Conservation (phyloP, 331 rosid species). For the Arachis monticola region DNA sequence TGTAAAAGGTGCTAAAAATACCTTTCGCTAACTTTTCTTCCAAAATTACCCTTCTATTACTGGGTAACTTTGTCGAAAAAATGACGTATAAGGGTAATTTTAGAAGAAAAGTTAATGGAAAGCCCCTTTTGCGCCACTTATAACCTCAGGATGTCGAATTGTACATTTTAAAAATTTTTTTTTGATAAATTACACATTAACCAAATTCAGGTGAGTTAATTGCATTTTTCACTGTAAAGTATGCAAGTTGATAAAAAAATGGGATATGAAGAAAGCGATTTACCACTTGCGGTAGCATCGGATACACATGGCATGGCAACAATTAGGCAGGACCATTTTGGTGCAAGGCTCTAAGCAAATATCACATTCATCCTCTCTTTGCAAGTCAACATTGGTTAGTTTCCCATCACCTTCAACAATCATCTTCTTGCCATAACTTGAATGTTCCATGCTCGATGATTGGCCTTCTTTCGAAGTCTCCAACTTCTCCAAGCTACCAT, state of each 20-base stretch:
- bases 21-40: too few relatives aligned
- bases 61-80: too few relatives aligned
- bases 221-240: neutral
- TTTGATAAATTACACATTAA: too few relatives aligned
- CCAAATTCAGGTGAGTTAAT: too few relatives aligned
- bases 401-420: constrained; percentile 55
- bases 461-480: constrained; percentile 53
- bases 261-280: constrained; percentile 1
- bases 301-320: constrained; percentile 98
- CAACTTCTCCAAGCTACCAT: constrained; percentile 64
- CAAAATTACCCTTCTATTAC: too few relatives aligned
- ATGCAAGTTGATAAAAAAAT: constrained; percentile 14
- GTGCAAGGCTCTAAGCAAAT: constrained; percentile 97
- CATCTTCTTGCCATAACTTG: constrained; percentile 47
- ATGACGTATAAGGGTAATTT: too few relatives aligned
- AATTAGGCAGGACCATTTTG: constrained; percentile 90
- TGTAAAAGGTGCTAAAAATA: too few relatives aligned
- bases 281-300: constrained; percentile 98
- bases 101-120: too few relatives aligned
- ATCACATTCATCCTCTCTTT: constrained; percentile 96
- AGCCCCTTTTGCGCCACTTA: too few relatives aligned
- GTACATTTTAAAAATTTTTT: too few relatives aligned
- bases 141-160: too few relatives aligned
- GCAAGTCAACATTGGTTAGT: constrained; percentile 61
- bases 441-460: constrained; percentile 49